Percentiles rank a stretch among this genome's conserved stretches.
Conservation (phyloP, 257 asterid species). For the Solanum ahanhuiri region DNA sequence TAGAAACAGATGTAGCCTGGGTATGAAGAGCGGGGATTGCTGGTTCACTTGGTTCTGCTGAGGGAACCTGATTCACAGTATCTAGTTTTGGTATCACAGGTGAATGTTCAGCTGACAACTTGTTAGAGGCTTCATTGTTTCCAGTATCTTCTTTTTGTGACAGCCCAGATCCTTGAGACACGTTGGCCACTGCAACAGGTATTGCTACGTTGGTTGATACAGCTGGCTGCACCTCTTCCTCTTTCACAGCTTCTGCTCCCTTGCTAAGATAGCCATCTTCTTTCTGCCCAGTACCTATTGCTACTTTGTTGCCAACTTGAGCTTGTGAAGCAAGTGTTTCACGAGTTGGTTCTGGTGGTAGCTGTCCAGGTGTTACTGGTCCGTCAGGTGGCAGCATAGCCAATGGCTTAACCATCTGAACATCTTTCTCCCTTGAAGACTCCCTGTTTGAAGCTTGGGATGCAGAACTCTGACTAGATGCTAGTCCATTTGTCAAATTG, state of each 20-base stretch:
- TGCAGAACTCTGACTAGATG: constrained; percentile 15
- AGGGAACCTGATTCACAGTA: constrained; percentile 3
- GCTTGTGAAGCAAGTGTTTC: constrained; percentile 12
- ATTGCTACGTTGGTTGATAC: constrained; percentile 18
- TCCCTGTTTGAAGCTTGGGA: constrained; percentile 12
- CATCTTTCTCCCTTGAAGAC: constrained; percentile 41
- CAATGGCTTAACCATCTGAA: constrained; percentile 53
- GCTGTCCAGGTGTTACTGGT: constrained; percentile 37
- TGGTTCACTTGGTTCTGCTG: constrained; percentile 12
- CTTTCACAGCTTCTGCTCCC: constrained; percentile 12
- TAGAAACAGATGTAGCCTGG: constrained; percentile 22
- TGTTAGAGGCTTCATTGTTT: background rate
- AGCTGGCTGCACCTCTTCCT: constrained; percentile 18
- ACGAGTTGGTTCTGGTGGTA: constrained; percentile 15
- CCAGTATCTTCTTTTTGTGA: constrained; percentile 30
- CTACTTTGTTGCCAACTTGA: constrained; percentile 22
- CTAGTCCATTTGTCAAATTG: constrained; percentile 21
- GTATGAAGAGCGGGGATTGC: background rate
- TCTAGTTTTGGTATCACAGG: constrained; percentile 16
- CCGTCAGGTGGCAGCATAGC: constrained; percentile 56
- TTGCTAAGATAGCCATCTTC: constrained; percentile 13
- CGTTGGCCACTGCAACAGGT: constrained; percentile 5
- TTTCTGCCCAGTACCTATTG: constrained; percentile 17
- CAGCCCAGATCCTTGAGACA: constrained; percentile 33
- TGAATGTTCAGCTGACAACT: constrained; percentile 30